Evolutionary conservation across 2,329 filamentous ascomycete genomes (phyloP).

Genomic region (Beauveria scarabaeidicola): DNA sequence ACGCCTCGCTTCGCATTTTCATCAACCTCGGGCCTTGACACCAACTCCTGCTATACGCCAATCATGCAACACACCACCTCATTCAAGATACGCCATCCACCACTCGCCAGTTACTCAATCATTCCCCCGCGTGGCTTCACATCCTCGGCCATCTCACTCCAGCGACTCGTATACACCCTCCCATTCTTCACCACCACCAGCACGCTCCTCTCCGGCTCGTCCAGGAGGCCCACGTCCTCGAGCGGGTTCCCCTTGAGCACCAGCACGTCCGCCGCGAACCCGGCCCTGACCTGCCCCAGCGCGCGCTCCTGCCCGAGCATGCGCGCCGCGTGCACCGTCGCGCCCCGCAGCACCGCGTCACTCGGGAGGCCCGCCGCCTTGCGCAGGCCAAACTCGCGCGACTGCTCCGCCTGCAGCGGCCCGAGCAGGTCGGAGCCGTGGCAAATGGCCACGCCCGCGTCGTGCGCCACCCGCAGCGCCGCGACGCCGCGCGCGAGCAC

Average conservation of each 20-base stretch:
- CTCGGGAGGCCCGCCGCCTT: constrained; percentile 15
- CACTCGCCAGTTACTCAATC: background rate
- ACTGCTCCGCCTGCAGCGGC: constrained; percentile 23
- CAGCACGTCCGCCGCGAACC: constrained; percentile 45
- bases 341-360: constrained; percentile 21
- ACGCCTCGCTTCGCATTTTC: background rate
- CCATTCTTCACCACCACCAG: constrained; percentile 48
- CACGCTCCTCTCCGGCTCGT: constrained; percentile 36
- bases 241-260: constrained; percentile 45
- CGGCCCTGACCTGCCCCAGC: constrained; percentile 41
- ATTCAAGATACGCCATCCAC: background rate
- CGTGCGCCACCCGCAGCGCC: constrained; percentile 38
- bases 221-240: constrained; percentile 44
- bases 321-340: constrained; percentile 39
- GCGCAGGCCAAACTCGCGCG: constrained; percentile 25
- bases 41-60: background rate
- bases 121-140: background rate
- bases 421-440: constrained; percentile 37
- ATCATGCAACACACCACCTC: background rate
- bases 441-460: constrained; percentile 47
- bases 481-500: constrained; percentile 39
- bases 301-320: constrained; percentile 37
- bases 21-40: background rate
- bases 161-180: constrained; percentile 23
- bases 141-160: constrained; percentile 17